phyloP scores from a whole-genome alignment of 2,329 filamentous ascomycete species.

The Fusarium sp. region DNA sequence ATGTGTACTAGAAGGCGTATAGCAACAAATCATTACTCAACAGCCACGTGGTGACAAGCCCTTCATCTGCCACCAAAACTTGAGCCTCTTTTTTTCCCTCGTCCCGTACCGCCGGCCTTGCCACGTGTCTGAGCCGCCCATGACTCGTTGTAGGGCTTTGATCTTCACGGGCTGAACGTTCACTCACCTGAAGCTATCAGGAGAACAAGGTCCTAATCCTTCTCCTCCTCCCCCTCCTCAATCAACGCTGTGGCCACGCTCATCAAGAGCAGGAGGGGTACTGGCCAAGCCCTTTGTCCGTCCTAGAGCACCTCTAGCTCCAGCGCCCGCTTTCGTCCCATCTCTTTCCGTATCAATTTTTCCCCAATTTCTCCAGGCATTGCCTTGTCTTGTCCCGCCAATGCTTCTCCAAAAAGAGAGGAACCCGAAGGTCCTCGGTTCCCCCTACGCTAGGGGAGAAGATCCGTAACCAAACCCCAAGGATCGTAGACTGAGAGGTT shows the following conservation, averaged over 20 bases:
- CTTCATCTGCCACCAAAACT: background rate
- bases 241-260: background rate
- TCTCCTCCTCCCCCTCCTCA: background rate
- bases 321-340: background rate
- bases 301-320: background rate
- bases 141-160: conserved; percentile 2
- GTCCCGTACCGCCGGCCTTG: conserved; percentile 7
- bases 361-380: background rate
- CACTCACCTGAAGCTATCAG: background rate
- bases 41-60: conserved; percentile 2
- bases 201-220: background rate
- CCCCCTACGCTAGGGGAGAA: background rate
- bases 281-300: background rate
- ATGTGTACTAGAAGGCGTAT: background rate
- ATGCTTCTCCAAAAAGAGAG: background rate
- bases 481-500: background rate
- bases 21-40: background rate
- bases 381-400: background rate
- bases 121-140: conserved; percentile 2
- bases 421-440: background rate
- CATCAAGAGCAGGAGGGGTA: background rate
- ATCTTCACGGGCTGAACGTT: background rate
- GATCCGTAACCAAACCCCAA: background rate
- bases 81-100: conserved; percentile 6
- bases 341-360: background rate